Evolutionary conservation across 768 basidiomycete species (phyloP).

Genomic region (Lactifluus echinatus): DNA sequence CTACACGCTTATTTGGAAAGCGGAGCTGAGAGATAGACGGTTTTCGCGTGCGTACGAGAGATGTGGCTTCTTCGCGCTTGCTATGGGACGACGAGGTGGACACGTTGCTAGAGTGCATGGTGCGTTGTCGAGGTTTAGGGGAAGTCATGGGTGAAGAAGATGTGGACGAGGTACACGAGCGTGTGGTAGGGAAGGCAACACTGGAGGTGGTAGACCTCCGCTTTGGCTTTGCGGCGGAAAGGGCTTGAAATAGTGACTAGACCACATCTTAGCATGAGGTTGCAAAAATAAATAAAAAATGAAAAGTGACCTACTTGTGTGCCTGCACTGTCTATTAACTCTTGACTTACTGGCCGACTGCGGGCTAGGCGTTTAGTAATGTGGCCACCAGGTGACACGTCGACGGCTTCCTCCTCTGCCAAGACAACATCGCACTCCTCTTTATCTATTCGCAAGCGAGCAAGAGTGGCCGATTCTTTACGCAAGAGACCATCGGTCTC

Average conservation of each 20-base stretch:
- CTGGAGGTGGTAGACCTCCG: slow-evolving; percentile 11
- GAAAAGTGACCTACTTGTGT: slow-evolving; percentile 23
- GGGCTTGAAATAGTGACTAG: slow-evolving; percentile 9
- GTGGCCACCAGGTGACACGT: slow-evolving; percentile 70
- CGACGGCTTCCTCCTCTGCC: slow-evolving; percentile 47
- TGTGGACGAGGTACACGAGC: slow-evolving; percentile 9
- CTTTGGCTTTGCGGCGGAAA: slow-evolving; percentile 9
- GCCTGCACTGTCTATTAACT: slow-evolving; percentile 34
- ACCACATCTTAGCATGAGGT: neutral
- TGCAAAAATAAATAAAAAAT: neutral
- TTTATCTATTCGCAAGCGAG: slow-evolving; percentile 16
- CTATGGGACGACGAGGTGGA: slow-evolving; percentile 12
- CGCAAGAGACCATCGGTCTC: slow-evolving; percentile 15
- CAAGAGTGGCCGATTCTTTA: slow-evolving; percentile 22
- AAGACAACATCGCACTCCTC: slow-evolving; percentile 10
- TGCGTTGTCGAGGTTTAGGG: slow-evolving; percentile 16
- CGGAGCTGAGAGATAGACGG: slow-evolving; percentile 13
- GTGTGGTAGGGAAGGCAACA: slow-evolving; percentile 19
- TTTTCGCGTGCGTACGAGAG: slow-evolving; percentile 14
- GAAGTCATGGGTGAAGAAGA: slow-evolving; percentile 14
- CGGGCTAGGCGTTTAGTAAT: slow-evolving; percentile 67
- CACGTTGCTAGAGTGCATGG: slow-evolving; percentile 12
- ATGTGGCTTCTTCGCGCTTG: slow-evolving; percentile 11
- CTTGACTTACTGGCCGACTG: slow-evolving; percentile 62
- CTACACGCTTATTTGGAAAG: slow-evolving; percentile 2